phyloP scores from a whole-genome alignment of 2,329 filamentous ascomycete species.

The Stylonectria norvegica region DNA sequence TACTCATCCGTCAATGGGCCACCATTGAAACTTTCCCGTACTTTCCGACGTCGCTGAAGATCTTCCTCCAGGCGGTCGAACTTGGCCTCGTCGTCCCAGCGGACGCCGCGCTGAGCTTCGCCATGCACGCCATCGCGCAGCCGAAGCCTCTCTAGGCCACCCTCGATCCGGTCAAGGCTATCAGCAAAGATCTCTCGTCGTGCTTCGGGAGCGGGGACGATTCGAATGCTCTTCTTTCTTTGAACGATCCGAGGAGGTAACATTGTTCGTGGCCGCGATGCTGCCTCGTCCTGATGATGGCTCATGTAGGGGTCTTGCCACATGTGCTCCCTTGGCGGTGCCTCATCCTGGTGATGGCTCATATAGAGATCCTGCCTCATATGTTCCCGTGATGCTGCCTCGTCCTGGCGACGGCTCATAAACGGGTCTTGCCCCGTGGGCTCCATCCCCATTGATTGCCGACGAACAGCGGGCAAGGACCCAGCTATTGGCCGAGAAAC shows the following conservation, averaged over 20 bases:
- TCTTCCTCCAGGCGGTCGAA: slow-evolving; percentile 16
- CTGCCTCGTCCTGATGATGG: too few relatives aligned
- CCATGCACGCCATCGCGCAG: slow-evolving; percentile 7
- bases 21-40: slow-evolving; percentile 9
- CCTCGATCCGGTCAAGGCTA: slow-evolving; percentile 7
- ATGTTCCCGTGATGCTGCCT: too few relatives aligned
- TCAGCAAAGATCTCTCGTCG: slow-evolving; percentile 15
- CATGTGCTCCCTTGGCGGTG: too few relatives aligned
- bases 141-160: slow-evolving; percentile 15
- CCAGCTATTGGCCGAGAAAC: too few relatives aligned
- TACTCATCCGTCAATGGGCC: slow-evolving; percentile 1
- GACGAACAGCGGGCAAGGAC: too few relatives aligned
- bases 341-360: too few relatives aligned
- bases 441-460: too few relatives aligned
- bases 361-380: too few relatives aligned
- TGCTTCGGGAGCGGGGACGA: slow-evolving; percentile 13
- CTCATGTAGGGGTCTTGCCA: too few relatives aligned
- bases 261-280: slow-evolving; percentile 7
- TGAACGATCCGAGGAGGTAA: too few relatives aligned
- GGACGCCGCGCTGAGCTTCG: slow-evolving; percentile 7
- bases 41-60: slow-evolving; percentile 10
- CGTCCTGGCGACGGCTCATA: too few relatives aligned
- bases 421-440: too few relatives aligned
- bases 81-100: slow-evolving; percentile 11
- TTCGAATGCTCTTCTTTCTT: slow-evolving; percentile 15